Conservation (phyloP, 2,329 filamentous ascomycete species). For the Alternaria burnsii region DNA sequence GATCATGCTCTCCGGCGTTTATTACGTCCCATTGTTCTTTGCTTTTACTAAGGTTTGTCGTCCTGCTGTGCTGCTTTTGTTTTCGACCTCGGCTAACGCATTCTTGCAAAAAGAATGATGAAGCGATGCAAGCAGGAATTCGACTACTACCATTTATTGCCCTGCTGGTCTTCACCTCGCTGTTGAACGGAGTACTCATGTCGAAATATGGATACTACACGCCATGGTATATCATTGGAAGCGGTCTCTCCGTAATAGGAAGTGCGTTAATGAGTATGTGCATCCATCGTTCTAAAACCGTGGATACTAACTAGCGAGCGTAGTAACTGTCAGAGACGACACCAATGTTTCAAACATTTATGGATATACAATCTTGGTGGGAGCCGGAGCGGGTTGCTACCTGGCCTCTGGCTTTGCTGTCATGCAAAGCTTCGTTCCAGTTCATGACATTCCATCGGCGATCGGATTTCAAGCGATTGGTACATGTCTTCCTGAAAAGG, state of each 20-base stretch:
- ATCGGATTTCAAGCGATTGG: too few relatives aligned
- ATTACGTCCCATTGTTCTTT: slow-evolving; percentile 42
- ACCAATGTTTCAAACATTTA: slow-evolving; percentile 27
- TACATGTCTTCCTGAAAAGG: too few relatives aligned
- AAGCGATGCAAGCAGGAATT: slow-evolving; percentile 29
- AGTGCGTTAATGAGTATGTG: slow-evolving; percentile 14
- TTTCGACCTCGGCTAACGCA: too few relatives aligned
- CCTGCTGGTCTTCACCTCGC: slow-evolving; percentile 23
- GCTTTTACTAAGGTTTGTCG: slow-evolving; percentile 24
- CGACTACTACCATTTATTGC: slow-evolving; percentile 39
- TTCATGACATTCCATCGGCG: slow-evolving; percentile 19
- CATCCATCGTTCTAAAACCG: not conserved
- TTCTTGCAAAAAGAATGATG: slow-evolving; percentile 18
- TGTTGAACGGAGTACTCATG: slow-evolving; percentile 32
- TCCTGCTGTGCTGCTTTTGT: too few relatives aligned
- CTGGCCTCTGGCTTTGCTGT: slow-evolving; percentile 27
- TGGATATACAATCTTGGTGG: slow-evolving; percentile 32
- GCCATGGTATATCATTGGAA: slow-evolving; percentile 39
- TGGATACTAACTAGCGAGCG: not conserved
- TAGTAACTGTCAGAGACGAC: slow-evolving; percentile 22
- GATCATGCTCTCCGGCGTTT: slow-evolving; percentile 14
- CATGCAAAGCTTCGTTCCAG: slow-evolving; percentile 16
- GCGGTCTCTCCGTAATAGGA: slow-evolving; percentile 36
- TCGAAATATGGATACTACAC: slow-evolving; percentile 22
- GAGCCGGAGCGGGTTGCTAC: slow-evolving; percentile 25